phyloP scores from a whole-genome alignment of 495 filamentous ascomycete genomes.

The Parathielavia hyrcaniae region DNA sequence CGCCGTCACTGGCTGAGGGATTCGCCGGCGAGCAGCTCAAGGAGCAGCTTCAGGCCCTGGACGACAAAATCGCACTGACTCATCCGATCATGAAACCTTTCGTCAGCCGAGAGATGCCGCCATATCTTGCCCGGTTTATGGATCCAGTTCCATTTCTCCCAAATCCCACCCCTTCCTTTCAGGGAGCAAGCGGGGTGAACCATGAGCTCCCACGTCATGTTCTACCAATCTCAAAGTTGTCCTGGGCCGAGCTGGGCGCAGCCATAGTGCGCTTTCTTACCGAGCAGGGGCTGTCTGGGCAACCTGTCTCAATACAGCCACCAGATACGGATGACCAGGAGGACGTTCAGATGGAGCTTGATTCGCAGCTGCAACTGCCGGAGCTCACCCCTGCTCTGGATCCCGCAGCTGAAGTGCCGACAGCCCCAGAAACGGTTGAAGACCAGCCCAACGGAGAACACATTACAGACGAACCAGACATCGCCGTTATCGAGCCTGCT shows the following conservation, averaged over 20 bases:
- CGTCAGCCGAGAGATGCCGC: constrained; percentile 55
- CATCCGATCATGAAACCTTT: constrained; percentile 61
- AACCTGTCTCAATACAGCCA: constrained; percentile 32
- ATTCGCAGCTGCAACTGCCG: constrained; percentile 29
- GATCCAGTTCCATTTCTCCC: constrained; percentile 77
- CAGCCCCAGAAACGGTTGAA: constrained; percentile 8
- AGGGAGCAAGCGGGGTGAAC: constrained; percentile 36
- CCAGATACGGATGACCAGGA: constrained; percentile 33
- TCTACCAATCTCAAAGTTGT: constrained; percentile 28
- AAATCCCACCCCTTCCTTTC: constrained; percentile 39
- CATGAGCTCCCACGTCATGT: constrained; percentile 49
- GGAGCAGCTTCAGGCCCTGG: constrained; percentile 56
- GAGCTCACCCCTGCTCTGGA: constrained; percentile 7
- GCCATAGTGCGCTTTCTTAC: constrained; percentile 32
- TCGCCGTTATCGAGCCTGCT: constrained; percentile 6
- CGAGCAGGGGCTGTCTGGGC: constrained; percentile 30
- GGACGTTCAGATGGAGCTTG: constrained; percentile 38
- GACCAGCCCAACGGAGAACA: constrained; percentile 17
- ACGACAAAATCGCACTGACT: constrained; percentile 64
- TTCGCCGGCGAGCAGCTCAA: constrained; percentile 76
- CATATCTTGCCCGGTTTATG: constrained; percentile 56
- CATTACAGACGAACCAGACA: constrained; percentile 8
- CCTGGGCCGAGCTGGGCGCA: constrained; percentile 43
- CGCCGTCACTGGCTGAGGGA: constrained; percentile 75
- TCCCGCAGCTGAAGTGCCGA: neutral